Conservation (phyloP, 73 alveolate species). For the Durusdinium trenchii region DNA sequence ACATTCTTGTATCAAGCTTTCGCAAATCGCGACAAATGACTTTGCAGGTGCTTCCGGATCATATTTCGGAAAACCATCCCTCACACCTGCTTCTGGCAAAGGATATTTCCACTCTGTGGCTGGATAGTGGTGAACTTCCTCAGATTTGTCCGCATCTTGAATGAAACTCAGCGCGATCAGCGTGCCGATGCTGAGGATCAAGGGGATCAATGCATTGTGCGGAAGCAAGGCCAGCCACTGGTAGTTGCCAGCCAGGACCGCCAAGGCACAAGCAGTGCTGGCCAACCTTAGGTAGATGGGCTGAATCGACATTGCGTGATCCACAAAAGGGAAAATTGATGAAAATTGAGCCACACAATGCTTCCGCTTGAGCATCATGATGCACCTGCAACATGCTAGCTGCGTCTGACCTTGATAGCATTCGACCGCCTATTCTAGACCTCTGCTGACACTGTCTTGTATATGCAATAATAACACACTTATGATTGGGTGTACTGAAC, state of each 20-base stretch:
- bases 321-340: too few species aligned
- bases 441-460: too few species aligned
- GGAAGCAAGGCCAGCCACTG: conserved; percentile 68
- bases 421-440: too few species aligned
- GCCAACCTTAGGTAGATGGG: conserved; percentile 72
- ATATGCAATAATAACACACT: too few species aligned
- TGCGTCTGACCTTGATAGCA: too few species aligned
- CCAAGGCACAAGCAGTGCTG: conserved; percentile 69
- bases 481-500: too few species aligned
- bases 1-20: conserved; percentile 50
- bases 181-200: conserved; percentile 46
- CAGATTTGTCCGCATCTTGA: neutral
- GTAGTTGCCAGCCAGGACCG: conserved; percentile 67
- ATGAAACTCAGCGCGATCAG: conserved; percentile 82
- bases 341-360: too few species aligned
- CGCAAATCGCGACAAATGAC: conserved; percentile 57
- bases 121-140: conserved; percentile 29
- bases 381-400: too few species aligned
- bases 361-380: too few species aligned
- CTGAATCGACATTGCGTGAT: too few species aligned
- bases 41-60: conserved; percentile 30
- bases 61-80: conserved; percentile 32
- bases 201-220: conserved; percentile 23
- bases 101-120: conserved; percentile 67
- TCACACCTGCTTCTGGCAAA: conserved; percentile 6